Base-by-base conservation (phyloP, 306 rosid species). In the Quillaja saponaria region DNA sequence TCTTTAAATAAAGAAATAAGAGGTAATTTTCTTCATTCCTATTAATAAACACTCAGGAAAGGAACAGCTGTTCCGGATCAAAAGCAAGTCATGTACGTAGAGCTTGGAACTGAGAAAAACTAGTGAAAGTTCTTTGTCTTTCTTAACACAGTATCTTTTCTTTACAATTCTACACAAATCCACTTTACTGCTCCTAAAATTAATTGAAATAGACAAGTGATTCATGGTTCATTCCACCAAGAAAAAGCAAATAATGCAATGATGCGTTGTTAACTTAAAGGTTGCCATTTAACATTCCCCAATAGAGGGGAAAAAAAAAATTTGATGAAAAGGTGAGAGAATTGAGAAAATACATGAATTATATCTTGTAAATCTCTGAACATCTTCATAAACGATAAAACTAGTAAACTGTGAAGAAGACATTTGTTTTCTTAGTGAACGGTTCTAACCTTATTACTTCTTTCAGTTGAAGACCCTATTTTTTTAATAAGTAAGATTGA, bases 281-380 rank as follows among this genome's bases (percentile, higher is more conserved):
- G 2, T 25, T 25, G 5, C 15, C 41, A n/a, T 25, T n/a, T n/a
- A n/a, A 39, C 69, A 49, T 18, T 16, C 44, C 31, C 44, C 21
- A 55, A n/a, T 57, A 18, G 39, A 37, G 58, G 37, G 28, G 19
- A 25, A 51, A 61, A 49, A 34, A 47, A 67, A 3, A 38, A 57
- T n/a, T n/a, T n/a, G 18, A 4, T 34, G 3, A 45, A 39, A 49
- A 34, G 8, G 9, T 8, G 42, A 6, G 5, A 35, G 15, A 18
- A 31, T 31, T 14, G 9, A 13, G 21, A 3, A 39, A 20, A 64
- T n/a, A 19, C 9, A 18, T 18, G 13, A 11, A 52, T 38, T 35
- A 25, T 11, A n/a, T 37, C 28, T 48, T 63, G 16, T n/a, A 47
- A 55, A 33, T 60, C 48, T 38, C 33, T n/a, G 14, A n/a, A 55